Conservation (phyloP, 768 basidiomycete species). For the Rubroboletus pulcherrimus region DNA sequence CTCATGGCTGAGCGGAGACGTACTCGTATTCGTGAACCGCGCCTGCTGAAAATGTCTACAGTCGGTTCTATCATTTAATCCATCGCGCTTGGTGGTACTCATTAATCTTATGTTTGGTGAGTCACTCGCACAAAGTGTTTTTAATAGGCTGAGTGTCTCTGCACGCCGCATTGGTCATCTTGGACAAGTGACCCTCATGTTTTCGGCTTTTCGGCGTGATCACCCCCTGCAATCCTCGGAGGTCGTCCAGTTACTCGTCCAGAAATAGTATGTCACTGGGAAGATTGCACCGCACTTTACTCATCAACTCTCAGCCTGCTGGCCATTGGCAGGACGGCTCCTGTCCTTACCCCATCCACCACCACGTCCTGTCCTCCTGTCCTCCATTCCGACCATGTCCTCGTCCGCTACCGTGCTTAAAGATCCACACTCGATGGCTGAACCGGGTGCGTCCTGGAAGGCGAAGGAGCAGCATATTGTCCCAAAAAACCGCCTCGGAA, state of each 20-base stretch:
- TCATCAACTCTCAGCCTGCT: neutral
- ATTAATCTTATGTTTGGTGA: neutral
- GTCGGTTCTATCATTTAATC: neutral
- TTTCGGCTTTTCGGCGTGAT: slow-evolving; percentile 7
- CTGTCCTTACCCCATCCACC: neutral
- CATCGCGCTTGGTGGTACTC: neutral
- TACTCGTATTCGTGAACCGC: neutral
- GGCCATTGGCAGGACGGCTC: neutral
- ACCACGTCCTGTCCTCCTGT: neutral
- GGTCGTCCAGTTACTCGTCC: neutral
- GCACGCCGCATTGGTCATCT: too few species aligned
- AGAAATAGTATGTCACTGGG: slow-evolving; percentile 13
- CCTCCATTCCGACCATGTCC: slow-evolving; percentile 4
- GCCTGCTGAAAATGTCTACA: neutral
- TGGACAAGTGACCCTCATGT: neutral
- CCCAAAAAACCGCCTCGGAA: slow-evolving; percentile 39
- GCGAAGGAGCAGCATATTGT: slow-evolving; percentile 38
- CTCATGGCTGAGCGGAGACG: neutral
- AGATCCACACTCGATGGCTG: slow-evolving; percentile 1
- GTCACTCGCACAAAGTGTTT: neutral
- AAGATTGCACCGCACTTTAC: neutral
- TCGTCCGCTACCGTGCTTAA: neutral
- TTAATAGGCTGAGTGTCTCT: neutral
- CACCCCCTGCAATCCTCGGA: neutral
- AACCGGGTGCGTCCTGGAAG: slow-evolving; percentile 38